Conservation (phyloP, 371 early-diverging fungal species). For the Actinomortierella ambigua region DNA sequence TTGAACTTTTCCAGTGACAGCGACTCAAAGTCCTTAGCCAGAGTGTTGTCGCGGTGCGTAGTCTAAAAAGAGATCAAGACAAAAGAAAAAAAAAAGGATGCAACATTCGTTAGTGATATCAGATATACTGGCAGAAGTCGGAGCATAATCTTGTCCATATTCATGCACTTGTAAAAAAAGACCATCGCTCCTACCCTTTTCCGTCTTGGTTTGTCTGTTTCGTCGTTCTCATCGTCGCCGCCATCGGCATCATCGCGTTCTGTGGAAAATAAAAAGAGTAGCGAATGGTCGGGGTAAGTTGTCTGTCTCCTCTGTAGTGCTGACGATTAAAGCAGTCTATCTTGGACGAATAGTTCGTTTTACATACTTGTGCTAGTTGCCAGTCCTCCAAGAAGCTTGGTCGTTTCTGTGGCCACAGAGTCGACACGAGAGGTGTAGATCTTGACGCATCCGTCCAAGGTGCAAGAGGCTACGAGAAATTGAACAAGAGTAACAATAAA, state of each 20-base stretch:
- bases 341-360: too few species aligned
- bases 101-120: not conserved
- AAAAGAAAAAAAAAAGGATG: not conserved
- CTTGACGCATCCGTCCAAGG: constrained; percentile 98
- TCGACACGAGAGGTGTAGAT: constrained; percentile 99
- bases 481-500: not conserved
- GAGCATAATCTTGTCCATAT: too few species aligned
- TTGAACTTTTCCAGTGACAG: constrained; percentile 90
- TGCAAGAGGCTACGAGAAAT: constrained; percentile 83
- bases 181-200: constrained; percentile 37
- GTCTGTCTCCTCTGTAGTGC: too few species aligned
- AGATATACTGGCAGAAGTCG: not conserved
- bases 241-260: constrained; percentile 48
- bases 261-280: too few species aligned
- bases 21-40: constrained; percentile 79
- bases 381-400: constrained; percentile 89
- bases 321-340: too few species aligned
- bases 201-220: constrained; percentile 48
- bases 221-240: constrained; percentile 54
- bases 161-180: too few species aligned
- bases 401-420: constrained; percentile 96
- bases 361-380: constrained; percentile 68
- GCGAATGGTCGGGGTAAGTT: too few species aligned
- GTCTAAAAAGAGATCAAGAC: not conserved
- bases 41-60: constrained; percentile 64